phyloP scores from a whole-genome alignment of 164 flowering plant genomes.

The Magnolia officinalis region DNA sequence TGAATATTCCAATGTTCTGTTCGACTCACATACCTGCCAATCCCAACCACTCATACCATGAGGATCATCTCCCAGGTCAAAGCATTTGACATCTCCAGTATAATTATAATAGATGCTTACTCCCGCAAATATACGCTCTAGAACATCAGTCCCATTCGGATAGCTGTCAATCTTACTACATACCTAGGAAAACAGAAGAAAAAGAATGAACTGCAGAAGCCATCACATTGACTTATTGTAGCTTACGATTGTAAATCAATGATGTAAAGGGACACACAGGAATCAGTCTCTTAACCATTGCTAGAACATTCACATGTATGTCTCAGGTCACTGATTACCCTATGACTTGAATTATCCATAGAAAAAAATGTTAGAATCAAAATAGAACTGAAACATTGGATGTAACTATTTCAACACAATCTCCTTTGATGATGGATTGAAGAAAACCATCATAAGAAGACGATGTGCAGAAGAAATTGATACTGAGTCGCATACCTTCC shows the following conservation, averaged over 20 bases:
- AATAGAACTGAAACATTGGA: no score
- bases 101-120: conserved; percentile 80
- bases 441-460: no score
- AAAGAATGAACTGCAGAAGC: background rate
- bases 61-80: conserved; percentile 75
- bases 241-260: background rate
- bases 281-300: background rate
- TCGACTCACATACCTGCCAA: conserved; percentile 62
- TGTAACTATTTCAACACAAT: background rate
- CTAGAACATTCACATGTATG: background rate
- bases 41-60: conserved; percentile 92
- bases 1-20: background rate
- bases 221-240: background rate
- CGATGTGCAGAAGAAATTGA: no score
- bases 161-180: conserved; percentile 62
- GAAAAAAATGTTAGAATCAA: background rate
- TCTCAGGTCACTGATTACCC: background rate
- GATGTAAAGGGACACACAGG: background rate
- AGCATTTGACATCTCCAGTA: conserved; percentile 70
- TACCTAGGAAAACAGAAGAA: conserved; percentile 39
- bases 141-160: conserved; percentile 49
- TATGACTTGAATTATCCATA: background rate
- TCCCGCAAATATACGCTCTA: conserved; percentile 74
- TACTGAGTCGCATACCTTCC: no score
- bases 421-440: background rate